These are phyloP conservation scores for Zangia roseola DNA, from an alignment of 768 basidiomycete species.

Conservation along the genomic window DNA sequence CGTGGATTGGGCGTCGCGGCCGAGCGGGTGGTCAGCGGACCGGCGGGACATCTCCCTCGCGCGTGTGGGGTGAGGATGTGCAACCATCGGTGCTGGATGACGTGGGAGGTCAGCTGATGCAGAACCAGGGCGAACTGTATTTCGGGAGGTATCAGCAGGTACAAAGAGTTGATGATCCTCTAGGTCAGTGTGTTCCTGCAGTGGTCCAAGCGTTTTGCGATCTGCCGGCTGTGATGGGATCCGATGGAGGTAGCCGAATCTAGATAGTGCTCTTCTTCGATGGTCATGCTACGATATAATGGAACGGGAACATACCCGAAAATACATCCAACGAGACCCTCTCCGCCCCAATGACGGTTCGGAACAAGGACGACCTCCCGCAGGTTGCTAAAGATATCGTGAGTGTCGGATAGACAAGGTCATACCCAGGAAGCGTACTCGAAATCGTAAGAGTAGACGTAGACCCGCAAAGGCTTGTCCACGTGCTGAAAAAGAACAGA, in stretches of 20 bases:
- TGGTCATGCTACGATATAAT: neutral
- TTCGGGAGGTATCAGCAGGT: constrained; percentile 54
- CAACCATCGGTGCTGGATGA: constrained; percentile 18
- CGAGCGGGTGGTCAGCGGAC: constrained; percentile 6
- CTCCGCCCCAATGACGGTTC: constrained; percentile 96
- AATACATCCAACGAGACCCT: constrained; percentile 91
- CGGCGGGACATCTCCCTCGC: constrained; percentile 20
- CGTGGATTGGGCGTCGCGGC: constrained; percentile 19
- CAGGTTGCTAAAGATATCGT: constrained; percentile 58
- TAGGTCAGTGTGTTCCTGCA: constrained; percentile 50
- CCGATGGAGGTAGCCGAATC: constrained; percentile 89
- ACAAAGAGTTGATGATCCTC: constrained; percentile 71
- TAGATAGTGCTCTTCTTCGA: constrained; percentile 28
- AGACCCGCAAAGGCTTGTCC: constrained; percentile 90
- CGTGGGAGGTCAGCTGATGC: constrained; percentile 11
- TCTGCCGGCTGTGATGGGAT: constrained; percentile 78
- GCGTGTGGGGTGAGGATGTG: constrained; percentile 30
- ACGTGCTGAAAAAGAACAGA: constrained; percentile 60
- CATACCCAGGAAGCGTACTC: constrained; percentile 57
- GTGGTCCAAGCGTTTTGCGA: constrained; percentile 54
- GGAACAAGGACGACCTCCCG: constrained; percentile 94
- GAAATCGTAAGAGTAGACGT: constrained; percentile 96
- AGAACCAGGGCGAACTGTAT: neutral
- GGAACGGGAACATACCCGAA: constrained; percentile 67
- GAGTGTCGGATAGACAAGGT: constrained; percentile 4